phyloP scores from a whole-genome alignment of 108 stramenopile species.

The Cyclostephanos invisitatus region DNA sequence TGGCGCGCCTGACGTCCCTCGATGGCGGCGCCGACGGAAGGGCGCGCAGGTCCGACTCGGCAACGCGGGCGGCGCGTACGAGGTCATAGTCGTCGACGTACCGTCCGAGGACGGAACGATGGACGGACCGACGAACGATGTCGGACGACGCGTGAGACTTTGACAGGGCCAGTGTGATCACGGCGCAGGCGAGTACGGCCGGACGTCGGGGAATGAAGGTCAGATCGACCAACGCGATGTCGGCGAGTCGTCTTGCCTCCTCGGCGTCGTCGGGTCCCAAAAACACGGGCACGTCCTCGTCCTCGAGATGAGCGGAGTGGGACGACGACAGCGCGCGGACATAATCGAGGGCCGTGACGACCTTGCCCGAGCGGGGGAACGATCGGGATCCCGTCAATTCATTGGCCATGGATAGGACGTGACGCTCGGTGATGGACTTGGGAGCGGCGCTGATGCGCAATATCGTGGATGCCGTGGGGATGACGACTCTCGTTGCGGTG shows the following conservation, averaged over 20 bases:
- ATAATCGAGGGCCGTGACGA: constrained; percentile 34
- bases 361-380: constrained; percentile 25
- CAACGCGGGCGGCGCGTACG: constrained; percentile 3
- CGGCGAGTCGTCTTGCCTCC: constrained; percentile 29
- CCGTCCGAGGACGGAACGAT: constrained; percentile 17
- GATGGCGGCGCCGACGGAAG: not conserved
- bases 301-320: not conserved
- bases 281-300: not conserved
- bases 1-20: not conserved
- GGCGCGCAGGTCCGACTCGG: constrained; percentile 4
- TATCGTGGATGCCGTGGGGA: constrained; percentile 30
- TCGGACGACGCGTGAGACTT: not conserved
- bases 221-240: constrained; percentile 1
- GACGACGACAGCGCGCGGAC: constrained; percentile 20
- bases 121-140: constrained; percentile 20
- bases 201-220: constrained; percentile 8
- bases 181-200: constrained; percentile 32
- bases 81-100: not conserved
- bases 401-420: constrained; percentile 30
- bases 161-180: constrained; percentile 13
- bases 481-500: not conserved
- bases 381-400: constrained; percentile 30
- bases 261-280: constrained; percentile 16
- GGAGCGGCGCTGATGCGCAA: constrained; percentile 36
- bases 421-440: constrained; percentile 26